phyloP scores from a whole-genome alignment of 1,139 yeast species.

The Saccharomycopsis phalli region DNA sequence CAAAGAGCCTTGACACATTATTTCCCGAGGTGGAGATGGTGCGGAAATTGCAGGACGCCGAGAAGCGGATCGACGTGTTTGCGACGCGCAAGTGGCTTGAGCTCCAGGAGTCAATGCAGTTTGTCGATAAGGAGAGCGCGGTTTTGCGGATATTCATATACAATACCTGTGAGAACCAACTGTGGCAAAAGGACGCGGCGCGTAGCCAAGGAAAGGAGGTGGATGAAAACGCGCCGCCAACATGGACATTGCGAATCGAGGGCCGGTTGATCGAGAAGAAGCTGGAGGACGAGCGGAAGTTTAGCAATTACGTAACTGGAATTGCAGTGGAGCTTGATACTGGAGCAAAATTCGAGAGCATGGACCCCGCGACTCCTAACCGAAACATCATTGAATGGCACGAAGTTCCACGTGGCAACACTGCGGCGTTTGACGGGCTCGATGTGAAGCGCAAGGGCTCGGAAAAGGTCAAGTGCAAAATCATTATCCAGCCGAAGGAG shows the following conservation, averaged over 20 bases:
- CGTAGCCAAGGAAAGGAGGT: conserved; percentile 22
- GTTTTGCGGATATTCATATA: conserved; percentile 72
- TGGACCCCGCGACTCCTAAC: conserved; percentile 16
- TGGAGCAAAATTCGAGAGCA: conserved; percentile 15
- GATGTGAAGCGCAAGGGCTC: conserved; percentile 78
- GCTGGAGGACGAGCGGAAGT: conserved; percentile 43
- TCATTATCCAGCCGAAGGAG: conserved; percentile 75
- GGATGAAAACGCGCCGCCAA: conserved; percentile 34
- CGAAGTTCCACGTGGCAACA: conserved; percentile 35
- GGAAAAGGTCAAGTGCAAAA: conserved; percentile 55
- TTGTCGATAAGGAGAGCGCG: conserved; percentile 41
- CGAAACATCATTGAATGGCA: conserved; percentile 56
- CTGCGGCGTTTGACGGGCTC: conserved; percentile 72
- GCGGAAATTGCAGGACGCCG: conserved; percentile 66
- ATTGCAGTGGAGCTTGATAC: conserved; percentile 64
- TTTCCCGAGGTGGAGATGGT: conserved; percentile 72
- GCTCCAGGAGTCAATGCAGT: conserved; percentile 58
- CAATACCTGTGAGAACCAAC: conserved; percentile 77
- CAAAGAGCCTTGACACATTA: conserved; percentile 47
- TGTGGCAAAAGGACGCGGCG: conserved; percentile 64
- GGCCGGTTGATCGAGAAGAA: conserved; percentile 60
- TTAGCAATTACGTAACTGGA: conserved; percentile 76
- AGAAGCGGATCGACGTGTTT: conserved; percentile 68
- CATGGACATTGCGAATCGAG: conserved; percentile 85
- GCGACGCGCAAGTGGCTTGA: conserved; percentile 79